These are phyloP conservation scores for Apostasia shenzhenica DNA, from an alignment of 106 monocot species.

Conservation along the genomic window DNA sequence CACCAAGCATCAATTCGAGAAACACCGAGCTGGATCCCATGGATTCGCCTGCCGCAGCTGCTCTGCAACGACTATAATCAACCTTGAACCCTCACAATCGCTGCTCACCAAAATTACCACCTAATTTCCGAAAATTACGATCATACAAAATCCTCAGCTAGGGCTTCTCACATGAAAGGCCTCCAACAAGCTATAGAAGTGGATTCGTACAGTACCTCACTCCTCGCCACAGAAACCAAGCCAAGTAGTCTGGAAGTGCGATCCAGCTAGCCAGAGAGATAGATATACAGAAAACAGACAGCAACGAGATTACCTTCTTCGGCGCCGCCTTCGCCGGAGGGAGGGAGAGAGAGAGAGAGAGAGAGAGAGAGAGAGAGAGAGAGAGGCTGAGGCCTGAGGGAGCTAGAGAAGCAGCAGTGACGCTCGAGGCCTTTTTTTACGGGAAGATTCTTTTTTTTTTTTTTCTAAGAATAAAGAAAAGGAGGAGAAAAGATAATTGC, in stretches of 20 bases:
- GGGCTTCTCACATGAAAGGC: not conserved
- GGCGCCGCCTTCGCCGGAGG: not conserved
- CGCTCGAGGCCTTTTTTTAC: not conserved
- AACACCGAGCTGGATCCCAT: not conserved
- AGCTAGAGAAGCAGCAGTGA: not conserved
- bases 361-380: constrained; percentile 5
- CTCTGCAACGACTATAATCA: not conserved
- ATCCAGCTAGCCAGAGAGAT: not conserved
- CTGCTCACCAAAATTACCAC: not conserved
- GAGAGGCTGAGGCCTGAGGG: not conserved
- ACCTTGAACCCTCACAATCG: not conserved
- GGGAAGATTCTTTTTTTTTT: too few relatives aligned
- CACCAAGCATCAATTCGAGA: not conserved
- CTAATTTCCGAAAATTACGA: not conserved
- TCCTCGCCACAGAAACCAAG: not conserved
- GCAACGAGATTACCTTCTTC: not conserved
- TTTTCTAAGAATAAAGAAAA: too few relatives aligned
- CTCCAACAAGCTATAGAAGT: not conserved
- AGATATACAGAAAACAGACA: not conserved
- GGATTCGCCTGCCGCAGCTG: not conserved
- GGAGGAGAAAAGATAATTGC: too few relatives aligned
- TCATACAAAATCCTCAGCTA: constrained; percentile 1
- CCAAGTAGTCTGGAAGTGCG: not conserved
- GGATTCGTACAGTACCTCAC: not conserved
- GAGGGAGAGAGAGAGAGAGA: not conserved